Conservation (phyloP, 257 asterid genomes). For the Solanum lycopersicoides region DNA sequence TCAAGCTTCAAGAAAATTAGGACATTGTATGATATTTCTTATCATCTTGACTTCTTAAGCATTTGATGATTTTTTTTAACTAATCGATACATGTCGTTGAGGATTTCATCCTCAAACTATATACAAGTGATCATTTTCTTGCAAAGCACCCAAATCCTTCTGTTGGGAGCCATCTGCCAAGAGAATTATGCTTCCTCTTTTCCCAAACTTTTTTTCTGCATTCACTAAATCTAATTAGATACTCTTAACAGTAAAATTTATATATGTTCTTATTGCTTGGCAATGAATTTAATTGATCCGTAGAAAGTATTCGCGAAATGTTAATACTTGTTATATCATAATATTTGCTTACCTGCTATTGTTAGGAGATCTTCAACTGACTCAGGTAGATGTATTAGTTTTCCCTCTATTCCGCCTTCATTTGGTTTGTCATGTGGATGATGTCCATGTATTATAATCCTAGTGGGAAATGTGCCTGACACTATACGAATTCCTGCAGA, state of each 20-base stretch:
- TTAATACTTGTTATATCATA: background rate
- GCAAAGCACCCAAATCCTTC: conserved; percentile 58
- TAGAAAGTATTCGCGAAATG: background rate
- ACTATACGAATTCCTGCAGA: conserved; percentile 32
- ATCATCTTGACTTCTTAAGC: background rate
- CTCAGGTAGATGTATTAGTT: conserved; percentile 73
- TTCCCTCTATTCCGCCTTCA: conserved; percentile 49
- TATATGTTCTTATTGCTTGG: background rate
- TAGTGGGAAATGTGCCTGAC: conserved; percentile 25
- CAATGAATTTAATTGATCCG: background rate
- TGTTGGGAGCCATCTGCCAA: conserved; percentile 66
- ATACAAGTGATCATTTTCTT: conserved; percentile 80
- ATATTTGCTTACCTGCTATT: conserved; percentile 58
- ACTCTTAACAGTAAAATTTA: background rate
- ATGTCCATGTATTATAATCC: conserved; percentile 82
- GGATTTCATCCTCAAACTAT: conserved; percentile 24
- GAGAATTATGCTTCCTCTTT: conserved; percentile 46
- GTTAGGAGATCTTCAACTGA: conserved; percentile 56
- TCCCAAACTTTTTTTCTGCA: conserved; percentile 63
- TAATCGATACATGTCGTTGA: background rate
- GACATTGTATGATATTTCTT: background rate
- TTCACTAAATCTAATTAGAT: conserved; percentile 4
- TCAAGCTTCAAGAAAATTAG: background rate
- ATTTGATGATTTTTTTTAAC: background rate
- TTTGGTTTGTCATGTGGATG: conserved; percentile 52